A percentile compares a stretch with the other conserved stretches of the same genome.
Evolutionary conservation across 176 grass and related monocot species (phyloP).

Genomic region (barley (Hordeum vulgare)): DNA sequence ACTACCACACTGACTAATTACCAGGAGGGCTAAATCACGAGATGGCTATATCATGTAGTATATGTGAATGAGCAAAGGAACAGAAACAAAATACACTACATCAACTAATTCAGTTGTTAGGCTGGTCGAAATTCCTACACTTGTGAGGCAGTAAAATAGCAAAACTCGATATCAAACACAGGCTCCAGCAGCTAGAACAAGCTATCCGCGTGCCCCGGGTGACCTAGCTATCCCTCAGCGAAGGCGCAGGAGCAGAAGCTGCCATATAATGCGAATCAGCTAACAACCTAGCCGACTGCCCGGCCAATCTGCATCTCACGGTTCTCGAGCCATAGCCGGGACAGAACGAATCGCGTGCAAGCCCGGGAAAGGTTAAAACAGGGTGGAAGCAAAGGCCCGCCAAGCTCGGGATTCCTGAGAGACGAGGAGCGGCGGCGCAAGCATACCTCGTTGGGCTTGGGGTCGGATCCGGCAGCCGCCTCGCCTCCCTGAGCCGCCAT

Average conservation of each 20-base stretch:
- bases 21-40: not conserved
- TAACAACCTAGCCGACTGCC: not conserved
- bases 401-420: not conserved
- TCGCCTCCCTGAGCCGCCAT: constrained; percentile 55
- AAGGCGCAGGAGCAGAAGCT: not conserved
- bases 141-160: not conserved
- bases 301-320: not conserved
- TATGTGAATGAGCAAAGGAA: not conserved
- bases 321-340: not conserved
- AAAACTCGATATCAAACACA: not conserved
- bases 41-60: not conserved
- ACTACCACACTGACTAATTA: not conserved
- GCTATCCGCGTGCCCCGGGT: not conserved
- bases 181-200: not conserved
- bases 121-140: not conserved
- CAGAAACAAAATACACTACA: not conserved
- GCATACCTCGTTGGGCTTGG: constrained; percentile 38
- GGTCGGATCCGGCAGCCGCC: constrained; percentile 23
- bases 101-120: not conserved
- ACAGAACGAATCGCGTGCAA: not conserved
- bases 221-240: not conserved
- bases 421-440: not conserved
- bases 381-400: not conserved
- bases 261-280: not conserved
- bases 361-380: not conserved